phyloP scores from a whole-genome alignment of 1,284 basidiomycete genomes.

The Tetrapyrgos nigripes region DNA sequence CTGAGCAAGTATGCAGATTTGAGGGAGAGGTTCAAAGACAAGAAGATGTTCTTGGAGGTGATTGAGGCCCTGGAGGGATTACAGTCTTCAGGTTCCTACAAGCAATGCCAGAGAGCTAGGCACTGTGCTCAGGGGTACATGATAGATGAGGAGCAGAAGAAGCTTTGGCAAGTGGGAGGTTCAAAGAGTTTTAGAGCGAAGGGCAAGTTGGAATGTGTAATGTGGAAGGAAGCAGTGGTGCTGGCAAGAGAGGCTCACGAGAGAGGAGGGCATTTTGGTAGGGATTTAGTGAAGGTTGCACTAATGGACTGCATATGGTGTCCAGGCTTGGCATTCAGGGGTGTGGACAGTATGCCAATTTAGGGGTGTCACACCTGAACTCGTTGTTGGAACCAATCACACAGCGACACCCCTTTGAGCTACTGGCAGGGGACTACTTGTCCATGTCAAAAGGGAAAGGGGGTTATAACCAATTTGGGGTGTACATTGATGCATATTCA shows the following conservation, averaged over 20 bases:
- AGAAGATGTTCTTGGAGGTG: too few relatives aligned
- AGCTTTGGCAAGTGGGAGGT: slow-evolving; percentile 27
- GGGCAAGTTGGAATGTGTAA: slow-evolving; percentile 23
- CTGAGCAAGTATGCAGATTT: too few relatives aligned
- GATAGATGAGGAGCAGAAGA: slow-evolving; percentile 35
- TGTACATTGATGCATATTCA: slow-evolving; percentile 36
- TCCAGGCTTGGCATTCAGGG: slow-evolving; percentile 34
- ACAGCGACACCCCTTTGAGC: slow-evolving; percentile 39
- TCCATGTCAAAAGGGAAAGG: slow-evolving; percentile 40
- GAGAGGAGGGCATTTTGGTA: slow-evolving; percentile 34
- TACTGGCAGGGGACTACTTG: slow-evolving; percentile 41
- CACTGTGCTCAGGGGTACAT: slow-evolving; percentile 37
- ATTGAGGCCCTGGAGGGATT: slow-evolving; percentile 32
- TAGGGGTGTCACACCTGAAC: too few relatives aligned
- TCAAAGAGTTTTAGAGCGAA: slow-evolving; percentile 21
- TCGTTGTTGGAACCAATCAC: slow-evolving; percentile 44
- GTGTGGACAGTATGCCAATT: slow-evolving; percentile 35
- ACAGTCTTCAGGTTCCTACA: neutral
- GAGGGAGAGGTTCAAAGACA: too few relatives aligned
- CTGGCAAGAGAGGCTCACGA: too few relatives aligned
- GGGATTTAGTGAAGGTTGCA: slow-evolving; percentile 33
- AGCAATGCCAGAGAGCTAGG: slow-evolving; percentile 22
- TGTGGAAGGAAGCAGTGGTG: slow-evolving; percentile 18
- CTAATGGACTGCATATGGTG: slow-evolving; percentile 33
- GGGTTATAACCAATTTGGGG: slow-evolving; percentile 30